Evolutionary conservation across 139 green algal genomes (phyloP), one percentile per base, ranked within the genome.

Genomic region (Eudorina sp.): DNA sequence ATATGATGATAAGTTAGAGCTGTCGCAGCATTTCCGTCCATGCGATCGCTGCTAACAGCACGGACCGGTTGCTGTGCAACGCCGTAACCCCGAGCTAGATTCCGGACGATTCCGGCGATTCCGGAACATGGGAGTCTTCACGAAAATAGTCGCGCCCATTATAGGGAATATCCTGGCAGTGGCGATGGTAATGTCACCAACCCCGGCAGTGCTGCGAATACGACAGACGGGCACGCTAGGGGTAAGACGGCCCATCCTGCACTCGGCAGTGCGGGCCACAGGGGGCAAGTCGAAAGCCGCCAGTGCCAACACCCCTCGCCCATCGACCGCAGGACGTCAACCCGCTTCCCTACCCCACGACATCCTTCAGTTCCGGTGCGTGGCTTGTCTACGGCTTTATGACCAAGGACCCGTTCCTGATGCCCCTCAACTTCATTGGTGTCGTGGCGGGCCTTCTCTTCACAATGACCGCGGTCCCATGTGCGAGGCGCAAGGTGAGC

Each of bases 311-410:
- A n/a, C n/a, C n/a, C n/a, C n/a, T n/a, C n/a, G n/a, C n/a, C n/a
- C n/a, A n/a, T n/a, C n/a, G n/a, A n/a, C n/a, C 76, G 53, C 84
- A 92, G 89, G 89, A 80, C 27, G 58, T 89, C 55, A 92, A 92
- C 70, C 84, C 84, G 0, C 69, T 92, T 27, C 89, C 89, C 6
- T 92, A 92, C 84, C 89, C 89, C 1, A 68, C 90, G 48, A 92
- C 89, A 3, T 58, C 11, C 4, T 25, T 92, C 18, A 92, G 90
- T 79, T 62, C 25, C 41, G 21, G 51, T 6, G 86, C 68, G 29
- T 92, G 89, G 89, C 29, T 92, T 13, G 55, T 46, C 25, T 92
- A 92, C 58, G 89, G 85, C 46, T 75, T 70, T 29, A 40, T 77
- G 23, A 60, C 58, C 0, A 3, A 21, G 18, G 74, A 92, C 73